phyloP scores from a whole-genome alignment of 306 rosid genomes.

The Begonia loranthoides region DNA sequence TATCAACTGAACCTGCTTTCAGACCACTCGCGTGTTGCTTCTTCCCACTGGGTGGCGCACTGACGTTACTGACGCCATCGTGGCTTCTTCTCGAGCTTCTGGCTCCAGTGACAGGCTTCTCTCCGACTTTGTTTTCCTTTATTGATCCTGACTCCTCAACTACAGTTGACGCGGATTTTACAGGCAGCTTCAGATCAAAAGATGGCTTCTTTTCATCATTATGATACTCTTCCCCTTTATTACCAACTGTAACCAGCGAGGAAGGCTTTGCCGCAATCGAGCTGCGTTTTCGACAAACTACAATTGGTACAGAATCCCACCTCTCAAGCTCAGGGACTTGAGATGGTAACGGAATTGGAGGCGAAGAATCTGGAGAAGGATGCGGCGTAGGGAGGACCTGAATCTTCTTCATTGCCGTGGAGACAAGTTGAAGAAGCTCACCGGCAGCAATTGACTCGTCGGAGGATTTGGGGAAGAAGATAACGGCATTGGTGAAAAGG shows the following conservation, averaged over 20 bases:
- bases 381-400: conserved; percentile 13
- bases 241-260: conserved; percentile 15
- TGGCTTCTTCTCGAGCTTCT: conserved; percentile 55
- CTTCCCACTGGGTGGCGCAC: conserved; percentile 16
- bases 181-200: conserved; percentile 28
- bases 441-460: conserved; percentile 26
- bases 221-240: conserved; percentile 25
- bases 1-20: conserved; percentile 21
- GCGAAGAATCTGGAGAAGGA: conserved; percentile 20
- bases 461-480: conserved; percentile 51
- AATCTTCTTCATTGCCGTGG: conserved; percentile 27
- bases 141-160: conserved; percentile 24
- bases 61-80: conserved; percentile 21
- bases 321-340: conserved; percentile 20
- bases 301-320: conserved; percentile 46
- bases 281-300: conserved; percentile 71
- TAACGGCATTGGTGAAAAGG: conserved; percentile 42
- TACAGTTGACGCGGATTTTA: conserved; percentile 21
- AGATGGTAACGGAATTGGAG: conserved; percentile 18
- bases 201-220: conserved; percentile 31
- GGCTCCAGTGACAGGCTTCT: conserved; percentile 55
- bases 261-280: conserved; percentile 36
- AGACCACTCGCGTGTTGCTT: conserved; percentile 21
- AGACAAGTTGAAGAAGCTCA: conserved; percentile 30
- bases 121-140: conserved; percentile 26